Evolutionary conservation across 257 asterid genomes (phyloP).

Genomic region (Lantana camara): DNA sequence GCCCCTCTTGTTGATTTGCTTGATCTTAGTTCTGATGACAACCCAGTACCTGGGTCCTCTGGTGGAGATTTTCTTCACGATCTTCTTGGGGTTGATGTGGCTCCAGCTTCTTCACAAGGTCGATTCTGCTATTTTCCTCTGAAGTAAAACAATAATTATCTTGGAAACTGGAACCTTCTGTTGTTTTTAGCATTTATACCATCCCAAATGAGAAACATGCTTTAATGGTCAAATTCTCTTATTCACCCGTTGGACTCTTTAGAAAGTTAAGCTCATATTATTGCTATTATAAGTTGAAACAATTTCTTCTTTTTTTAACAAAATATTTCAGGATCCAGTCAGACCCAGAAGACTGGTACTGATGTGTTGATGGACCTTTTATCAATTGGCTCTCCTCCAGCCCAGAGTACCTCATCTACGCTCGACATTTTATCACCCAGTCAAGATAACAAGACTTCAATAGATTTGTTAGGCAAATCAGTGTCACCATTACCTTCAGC

Average conservation of each 20-base stretch:
- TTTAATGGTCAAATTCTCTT: neutral
- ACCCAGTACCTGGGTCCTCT: conserved; percentile 57
- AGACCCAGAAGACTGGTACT: conserved; percentile 52
- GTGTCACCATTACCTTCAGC: conserved; percentile 50
- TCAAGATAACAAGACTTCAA: conserved; percentile 48
- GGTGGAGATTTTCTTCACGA: conserved; percentile 81
- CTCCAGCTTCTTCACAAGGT: conserved; percentile 67
- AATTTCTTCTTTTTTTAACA: neutral
- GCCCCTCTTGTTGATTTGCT: conserved; percentile 83
- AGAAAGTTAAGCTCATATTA: conserved; percentile 4
- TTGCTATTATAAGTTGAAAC: conserved; percentile 8
- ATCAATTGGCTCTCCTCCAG: conserved; percentile 77
- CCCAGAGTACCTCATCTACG: conserved; percentile 49
- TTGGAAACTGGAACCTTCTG: conserved; percentile 10
- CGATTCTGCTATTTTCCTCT: conserved; percentile 22
- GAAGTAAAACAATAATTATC: conserved; percentile 11
- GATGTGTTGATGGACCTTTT: conserved; percentile 81
- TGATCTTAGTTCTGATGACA: conserved; percentile 76
- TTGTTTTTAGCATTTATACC: neutral
- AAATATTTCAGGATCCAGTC: conserved; percentile 52
- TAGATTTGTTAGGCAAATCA: conserved; percentile 49
- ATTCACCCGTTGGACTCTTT: neutral
- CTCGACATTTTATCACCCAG: conserved; percentile 49
- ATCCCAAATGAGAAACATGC: conserved; percentile 1
- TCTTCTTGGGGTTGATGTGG: conserved; percentile 76